These are phyloP conservation scores for Teratosphaeria nubilosa DNA, from an alignment of 2,329 filamentous ascomycete genomes.

Conservation along the genomic window DNA sequence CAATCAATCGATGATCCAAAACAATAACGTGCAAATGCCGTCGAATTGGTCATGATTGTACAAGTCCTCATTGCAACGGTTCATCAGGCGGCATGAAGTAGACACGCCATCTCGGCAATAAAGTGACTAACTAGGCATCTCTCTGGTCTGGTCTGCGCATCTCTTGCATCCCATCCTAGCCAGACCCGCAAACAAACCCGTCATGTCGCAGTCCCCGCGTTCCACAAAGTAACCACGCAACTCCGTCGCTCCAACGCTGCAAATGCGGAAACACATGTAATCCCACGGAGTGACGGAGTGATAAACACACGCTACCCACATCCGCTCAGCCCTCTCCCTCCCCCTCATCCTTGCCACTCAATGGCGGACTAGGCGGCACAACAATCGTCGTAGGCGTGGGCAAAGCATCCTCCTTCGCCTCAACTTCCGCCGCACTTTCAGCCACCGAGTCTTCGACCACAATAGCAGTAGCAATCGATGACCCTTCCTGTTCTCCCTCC, in stretches of 20 bases:
- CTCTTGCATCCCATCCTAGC: not conserved
- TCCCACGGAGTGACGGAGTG: too few relatives aligned
- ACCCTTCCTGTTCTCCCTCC: constrained; percentile 10
- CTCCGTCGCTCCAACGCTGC: constrained; percentile 1
- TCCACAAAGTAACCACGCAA: not conserved
- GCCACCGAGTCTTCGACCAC: not conserved
- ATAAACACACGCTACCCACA: not conserved
- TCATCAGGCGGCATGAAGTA: not conserved
- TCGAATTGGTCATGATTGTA: too few relatives aligned
- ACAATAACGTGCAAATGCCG: too few relatives aligned
- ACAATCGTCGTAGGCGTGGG: constrained; percentile 16
- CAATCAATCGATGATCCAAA: too few relatives aligned
- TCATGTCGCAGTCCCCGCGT: not conserved
- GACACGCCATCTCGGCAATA: not conserved
- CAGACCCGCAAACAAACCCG: not conserved
- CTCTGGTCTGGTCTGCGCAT: not conserved
- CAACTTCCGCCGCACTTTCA: not conserved
- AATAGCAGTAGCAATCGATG: not conserved
- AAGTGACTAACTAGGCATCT: not conserved
- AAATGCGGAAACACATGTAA: not conserved
- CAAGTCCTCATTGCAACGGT: too few relatives aligned
- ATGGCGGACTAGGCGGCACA: constrained; percentile 22
- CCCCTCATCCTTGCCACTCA: constrained; percentile 3
- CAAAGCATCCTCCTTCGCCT: constrained; percentile 15
- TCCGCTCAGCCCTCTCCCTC: not conserved